phyloP scores from a whole-genome alignment of 1,284 basidiomycete species.

The Mrakiaceae sp. region DNA sequence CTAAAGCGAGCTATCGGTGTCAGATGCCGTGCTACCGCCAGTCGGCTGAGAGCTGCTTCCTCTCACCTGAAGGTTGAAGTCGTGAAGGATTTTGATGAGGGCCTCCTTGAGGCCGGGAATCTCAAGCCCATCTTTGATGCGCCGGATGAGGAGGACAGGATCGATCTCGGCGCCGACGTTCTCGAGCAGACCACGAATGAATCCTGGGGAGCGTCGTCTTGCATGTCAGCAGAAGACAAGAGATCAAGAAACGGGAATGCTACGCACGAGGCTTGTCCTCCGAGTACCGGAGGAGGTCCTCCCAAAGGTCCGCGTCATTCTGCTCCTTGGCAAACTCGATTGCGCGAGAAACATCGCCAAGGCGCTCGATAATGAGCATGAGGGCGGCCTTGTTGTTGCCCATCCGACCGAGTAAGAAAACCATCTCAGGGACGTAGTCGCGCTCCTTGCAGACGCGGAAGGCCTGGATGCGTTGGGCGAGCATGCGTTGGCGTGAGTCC shows the following conservation, averaged over 20 bases:
- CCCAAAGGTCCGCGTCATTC: slow-evolving; percentile 95
- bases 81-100: slow-evolving; percentile 90
- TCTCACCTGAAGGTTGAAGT: slow-evolving; percentile 65
- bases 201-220: slow-evolving; percentile 43
- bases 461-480: slow-evolving; percentile 45
- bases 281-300: slow-evolving; percentile 85
- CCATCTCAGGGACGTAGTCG: slow-evolving; percentile 90
- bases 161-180: slow-evolving; percentile 95
- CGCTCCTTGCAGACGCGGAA: slow-evolving; percentile 71
- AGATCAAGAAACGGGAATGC: background rate
- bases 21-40: background rate
- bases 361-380: slow-evolving; percentile 85
- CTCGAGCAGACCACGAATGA: slow-evolving; percentile 88
- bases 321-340: slow-evolving; percentile 99
- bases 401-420: slow-evolving; percentile 93
- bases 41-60: background rate
- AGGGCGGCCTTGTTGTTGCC: slow-evolving; percentile 93
- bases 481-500: background rate
- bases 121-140: slow-evolving; percentile 90
- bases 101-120: slow-evolving; percentile 90
- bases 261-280: slow-evolving; percentile 72
- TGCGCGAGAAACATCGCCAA: slow-evolving; percentile 88
- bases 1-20: slow-evolving; percentile 32
- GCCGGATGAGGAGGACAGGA: slow-evolving; percentile 81
- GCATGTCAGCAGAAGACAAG: background rate